Conservation (phyloP, 768 basidiomycete species). For the Nidula microcarpa region DNA sequence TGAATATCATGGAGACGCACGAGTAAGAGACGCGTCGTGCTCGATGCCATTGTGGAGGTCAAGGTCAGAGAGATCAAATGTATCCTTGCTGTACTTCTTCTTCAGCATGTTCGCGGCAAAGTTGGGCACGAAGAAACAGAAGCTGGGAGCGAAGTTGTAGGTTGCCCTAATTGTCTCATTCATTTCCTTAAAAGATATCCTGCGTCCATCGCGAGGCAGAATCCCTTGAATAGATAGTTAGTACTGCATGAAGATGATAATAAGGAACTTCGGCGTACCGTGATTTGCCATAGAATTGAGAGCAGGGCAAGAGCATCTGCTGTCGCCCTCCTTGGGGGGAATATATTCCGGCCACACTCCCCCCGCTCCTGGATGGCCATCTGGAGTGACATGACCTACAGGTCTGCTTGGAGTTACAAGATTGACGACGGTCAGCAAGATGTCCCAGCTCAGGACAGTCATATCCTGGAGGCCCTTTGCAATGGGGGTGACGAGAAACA, state of each 20-base stretch:
- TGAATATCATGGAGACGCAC: slow-evolving; percentile 22
- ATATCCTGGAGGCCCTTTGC: slow-evolving; percentile 20
- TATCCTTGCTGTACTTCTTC: slow-evolving; percentile 54
- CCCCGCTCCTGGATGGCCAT: slow-evolving; percentile 51
- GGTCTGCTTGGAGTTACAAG: slow-evolving; percentile 44
- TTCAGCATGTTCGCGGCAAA: slow-evolving; percentile 55
- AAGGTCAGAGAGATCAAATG: slow-evolving; percentile 63
- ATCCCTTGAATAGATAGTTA: slow-evolving; percentile 38
- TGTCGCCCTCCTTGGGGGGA: slow-evolving; percentile 57
- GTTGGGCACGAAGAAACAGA: slow-evolving; percentile 65
- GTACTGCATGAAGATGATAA: background rate
- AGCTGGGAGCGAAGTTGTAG: slow-evolving; percentile 69
- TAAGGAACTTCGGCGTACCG: slow-evolving; percentile 42
- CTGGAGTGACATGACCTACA: slow-evolving; percentile 52
- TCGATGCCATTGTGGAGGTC: slow-evolving; percentile 76
- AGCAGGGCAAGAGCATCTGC: slow-evolving; percentile 70
- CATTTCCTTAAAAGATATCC: slow-evolving; percentile 60
- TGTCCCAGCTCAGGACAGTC: slow-evolving; percentile 47
- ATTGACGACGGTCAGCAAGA: slow-evolving; percentile 48
- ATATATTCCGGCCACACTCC: slow-evolving; percentile 70
- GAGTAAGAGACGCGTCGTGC: slow-evolving; percentile 61
- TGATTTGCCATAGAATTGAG: slow-evolving; percentile 84
- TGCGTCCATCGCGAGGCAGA: slow-evolving; percentile 60
- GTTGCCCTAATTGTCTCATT: slow-evolving; percentile 41
- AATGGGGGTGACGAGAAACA: slow-evolving; percentile 29